These are phyloP conservation scores for Immersiella caudata DNA, from an alignment of 495 filamentous ascomycete species.

Conservation along the genomic window DNA sequence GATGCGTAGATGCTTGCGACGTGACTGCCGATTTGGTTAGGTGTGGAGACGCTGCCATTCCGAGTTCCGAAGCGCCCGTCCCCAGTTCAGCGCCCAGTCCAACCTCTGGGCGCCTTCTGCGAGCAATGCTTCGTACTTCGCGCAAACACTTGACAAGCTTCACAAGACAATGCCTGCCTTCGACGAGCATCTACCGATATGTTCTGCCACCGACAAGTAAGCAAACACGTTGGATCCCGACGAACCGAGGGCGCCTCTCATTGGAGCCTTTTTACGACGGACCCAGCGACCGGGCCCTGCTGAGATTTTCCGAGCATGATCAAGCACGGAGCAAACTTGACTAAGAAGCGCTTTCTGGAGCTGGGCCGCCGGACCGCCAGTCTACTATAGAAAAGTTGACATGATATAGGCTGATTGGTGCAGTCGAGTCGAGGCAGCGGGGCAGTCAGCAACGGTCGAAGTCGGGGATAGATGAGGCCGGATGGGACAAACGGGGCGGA, in stretches of 20 bases:
- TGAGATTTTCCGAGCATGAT: conserved; percentile 12
- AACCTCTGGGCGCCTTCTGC: background rate
- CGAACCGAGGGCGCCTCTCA: background rate
- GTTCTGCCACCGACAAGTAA: background rate
- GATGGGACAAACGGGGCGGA: conserved; percentile 20
- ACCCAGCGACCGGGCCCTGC: background rate
- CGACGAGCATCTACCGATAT: background rate
- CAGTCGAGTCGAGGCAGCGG: conserved; percentile 8
- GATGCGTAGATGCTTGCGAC: background rate
- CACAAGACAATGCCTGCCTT: background rate
- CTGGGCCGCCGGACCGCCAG: conserved; percentile 39
- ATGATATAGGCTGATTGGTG: conserved; percentile 39
- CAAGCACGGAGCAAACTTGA: conserved; percentile 11
- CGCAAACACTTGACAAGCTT: background rate
- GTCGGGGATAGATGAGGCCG: conserved; percentile 34
- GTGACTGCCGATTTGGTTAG: conserved; percentile 1
- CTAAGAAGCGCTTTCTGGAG: conserved; percentile 9
- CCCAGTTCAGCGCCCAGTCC: background rate
- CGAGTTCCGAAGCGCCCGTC: background rate
- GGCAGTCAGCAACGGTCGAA: conserved; percentile 9
- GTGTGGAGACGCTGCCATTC: background rate
- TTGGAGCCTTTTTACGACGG: conserved; percentile 1
- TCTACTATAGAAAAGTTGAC: conserved; percentile 32
- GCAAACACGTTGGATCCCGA: background rate
- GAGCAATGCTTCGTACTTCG: background rate